These are phyloP conservation scores for Chaetomium strumarium DNA, from an alignment of 2,329 filamentous ascomycete genomes.

Conservation along the genomic window DNA sequence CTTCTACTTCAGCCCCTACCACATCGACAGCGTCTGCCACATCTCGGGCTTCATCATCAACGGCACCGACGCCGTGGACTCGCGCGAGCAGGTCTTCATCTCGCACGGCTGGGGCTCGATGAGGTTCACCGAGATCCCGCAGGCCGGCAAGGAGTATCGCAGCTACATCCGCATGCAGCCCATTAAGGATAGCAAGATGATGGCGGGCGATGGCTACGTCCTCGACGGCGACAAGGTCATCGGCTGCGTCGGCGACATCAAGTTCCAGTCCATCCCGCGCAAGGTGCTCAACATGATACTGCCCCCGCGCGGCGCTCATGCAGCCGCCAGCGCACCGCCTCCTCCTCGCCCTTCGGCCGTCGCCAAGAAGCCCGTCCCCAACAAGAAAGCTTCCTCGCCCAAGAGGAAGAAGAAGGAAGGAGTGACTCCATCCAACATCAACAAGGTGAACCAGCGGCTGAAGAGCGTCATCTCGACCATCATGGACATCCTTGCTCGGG, in stretches of 20 bases:
- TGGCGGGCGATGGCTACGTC: conserved; percentile 49
- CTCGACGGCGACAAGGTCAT: conserved; percentile 48
- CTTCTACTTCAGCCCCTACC: conserved; percentile 53
- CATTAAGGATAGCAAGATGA: conserved; percentile 44
- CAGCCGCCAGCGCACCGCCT: conserved; percentile 32
- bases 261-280: conserved; percentile 62
- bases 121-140: conserved; percentile 42
- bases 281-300: conserved; percentile 61
- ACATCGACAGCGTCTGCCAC: conserved; percentile 54
- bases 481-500: conserved; percentile 50
- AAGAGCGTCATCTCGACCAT: conserved; percentile 41
- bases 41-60: conserved; percentile 55
- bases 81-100: conserved; percentile 49
- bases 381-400: conserved; percentile 30
- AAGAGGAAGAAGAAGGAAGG: conserved; percentile 42
- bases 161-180: conserved; percentile 55
- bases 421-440: conserved; percentile 42
- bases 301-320: conserved; percentile 48
- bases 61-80: conserved; percentile 48
- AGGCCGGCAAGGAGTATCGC: conserved; percentile 43
- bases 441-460: conserved; percentile 46
- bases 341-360: conserved; percentile 24
- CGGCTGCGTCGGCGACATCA: conserved; percentile 49
- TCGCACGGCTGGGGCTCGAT: conserved; percentile 55
- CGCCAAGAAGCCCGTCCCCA: conserved; percentile 32